A percentile compares a stretch with the other conserved stretches of the same genome.
phyloP scores from a whole-genome alignment of 2,329 filamentous ascomycete genomes.

The Cercospora zeina region DNA sequence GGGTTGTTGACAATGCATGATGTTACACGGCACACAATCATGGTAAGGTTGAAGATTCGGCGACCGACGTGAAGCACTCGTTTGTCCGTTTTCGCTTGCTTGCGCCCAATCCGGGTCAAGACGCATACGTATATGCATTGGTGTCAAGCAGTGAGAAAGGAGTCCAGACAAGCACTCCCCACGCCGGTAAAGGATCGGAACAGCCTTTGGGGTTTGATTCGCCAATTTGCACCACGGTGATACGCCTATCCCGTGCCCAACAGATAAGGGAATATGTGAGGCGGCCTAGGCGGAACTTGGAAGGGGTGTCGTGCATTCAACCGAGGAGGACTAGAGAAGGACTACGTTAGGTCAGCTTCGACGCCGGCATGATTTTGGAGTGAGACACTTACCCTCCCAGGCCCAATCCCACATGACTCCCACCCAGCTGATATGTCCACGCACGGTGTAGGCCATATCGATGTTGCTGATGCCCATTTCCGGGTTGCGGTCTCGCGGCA shows the following conservation, averaged over 20 bases:
- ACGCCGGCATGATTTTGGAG: neutral
- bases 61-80: neutral
- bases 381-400: conserved; percentile 64
- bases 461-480: conserved; percentile 23
- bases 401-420: conserved; percentile 70
- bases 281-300: neutral
- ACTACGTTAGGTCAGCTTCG: conserved; percentile 4
- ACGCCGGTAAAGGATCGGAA: neutral
- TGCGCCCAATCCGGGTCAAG: neutral
- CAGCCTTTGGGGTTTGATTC: neutral
- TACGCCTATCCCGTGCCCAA: neutral
- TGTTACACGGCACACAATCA: neutral
- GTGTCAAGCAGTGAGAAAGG: neutral
- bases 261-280: neutral
- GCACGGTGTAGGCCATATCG: conserved; percentile 60
- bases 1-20: neutral
- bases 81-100: neutral
- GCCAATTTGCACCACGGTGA: neutral
- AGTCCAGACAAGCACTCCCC: neutral
- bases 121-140: neutral
- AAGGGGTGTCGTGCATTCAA: neutral
- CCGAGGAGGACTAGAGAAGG: conserved; percentile 15
- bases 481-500: conserved; percentile 5
- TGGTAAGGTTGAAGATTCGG: neutral
- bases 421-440: conserved; percentile 66